Percentiles rank a stretch among this genome's conserved stretches.
Evolutionary conservation across 2,329 filamentous ascomycete species (phyloP).

Genomic region (Colletotrichum lupini): DNA sequence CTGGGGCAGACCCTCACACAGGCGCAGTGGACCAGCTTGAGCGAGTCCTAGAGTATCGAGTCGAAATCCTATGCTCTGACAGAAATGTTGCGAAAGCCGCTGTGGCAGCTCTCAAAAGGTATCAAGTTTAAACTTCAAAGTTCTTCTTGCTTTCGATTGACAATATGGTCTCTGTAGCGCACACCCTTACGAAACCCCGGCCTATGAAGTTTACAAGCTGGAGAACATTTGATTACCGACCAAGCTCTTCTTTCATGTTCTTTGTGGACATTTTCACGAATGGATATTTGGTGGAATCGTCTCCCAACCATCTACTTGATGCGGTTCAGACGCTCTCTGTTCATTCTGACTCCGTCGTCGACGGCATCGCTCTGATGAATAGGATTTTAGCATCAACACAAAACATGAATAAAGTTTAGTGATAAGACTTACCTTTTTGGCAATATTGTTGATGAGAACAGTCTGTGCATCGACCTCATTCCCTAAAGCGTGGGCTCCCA

Average conservation of each 20-base stretch:
- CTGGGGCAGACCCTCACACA: conserved; percentile 57
- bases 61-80: conserved; percentile 59
- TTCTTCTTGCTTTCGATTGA: background rate
- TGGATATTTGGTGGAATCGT: background rate
- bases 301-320: conserved; percentile 52
- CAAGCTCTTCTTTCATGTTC: background rate
- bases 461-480: conserved; percentile 83
- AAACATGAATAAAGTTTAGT: background rate
- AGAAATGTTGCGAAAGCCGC: conserved; percentile 52
- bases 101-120: conserved; percentile 62
- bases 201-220: conserved; percentile 43
- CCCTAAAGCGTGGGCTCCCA: conserved; percentile 54
- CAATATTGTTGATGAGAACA: conserved; percentile 78
- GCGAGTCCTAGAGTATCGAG: conserved; percentile 57
- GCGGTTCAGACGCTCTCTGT: conserved; percentile 76
- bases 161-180: conserved; percentile 28
- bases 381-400: conserved; percentile 21
- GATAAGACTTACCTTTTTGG: conserved; percentile 71
- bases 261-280: background rate
- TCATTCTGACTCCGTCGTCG: conserved; percentile 83
- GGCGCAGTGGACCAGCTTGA: conserved; percentile 56
- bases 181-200: conserved; percentile 42
- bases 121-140: background rate
- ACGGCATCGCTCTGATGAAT: conserved; percentile 78
- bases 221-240: conserved; percentile 37